Conservation (phyloP, 106 monocot genomes). For the Phalaenopsis equestris region DNA sequence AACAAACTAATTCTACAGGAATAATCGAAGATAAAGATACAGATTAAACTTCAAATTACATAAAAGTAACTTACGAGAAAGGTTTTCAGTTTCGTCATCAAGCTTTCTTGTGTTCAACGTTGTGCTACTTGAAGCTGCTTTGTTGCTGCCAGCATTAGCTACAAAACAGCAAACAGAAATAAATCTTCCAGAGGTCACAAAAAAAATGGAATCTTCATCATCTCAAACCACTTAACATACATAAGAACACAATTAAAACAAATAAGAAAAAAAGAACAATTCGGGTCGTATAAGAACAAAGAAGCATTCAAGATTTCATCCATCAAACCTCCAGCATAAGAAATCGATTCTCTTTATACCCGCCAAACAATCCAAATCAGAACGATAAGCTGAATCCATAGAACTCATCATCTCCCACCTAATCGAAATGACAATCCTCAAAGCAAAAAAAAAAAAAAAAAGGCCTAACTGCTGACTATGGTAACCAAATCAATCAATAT, state of each 20-base stretch:
- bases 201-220: not conserved
- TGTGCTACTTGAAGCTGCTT: conserved; percentile 92
- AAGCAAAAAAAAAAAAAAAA: not conserved
- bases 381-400: not conserved
- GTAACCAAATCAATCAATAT: not conserved
- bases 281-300: not conserved
- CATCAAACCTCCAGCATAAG: not conserved
- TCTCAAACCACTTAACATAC: not conserved
- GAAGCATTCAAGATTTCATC: not conserved
- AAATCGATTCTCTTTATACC: not conserved
- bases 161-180: conserved; percentile 3
- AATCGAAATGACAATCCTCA: not conserved
- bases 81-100: conserved; percentile 86
- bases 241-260: not conserved
- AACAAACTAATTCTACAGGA: not conserved
- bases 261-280: not conserved
- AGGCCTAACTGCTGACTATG: not conserved
- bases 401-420: not conserved
- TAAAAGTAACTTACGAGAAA: conserved; percentile 59
- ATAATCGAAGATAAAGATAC: not conserved
- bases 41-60: not conserved
- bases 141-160: conserved; percentile 84
- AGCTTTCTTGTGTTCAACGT: conserved; percentile 86
- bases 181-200: not conserved
- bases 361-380: not conserved